A percentile compares a stretch with the other conserved stretches of the same genome.
Evolutionary conservation across 73 alveolate species (phyloP).

Genomic region (Paramecium tetraurelia): DNA sequence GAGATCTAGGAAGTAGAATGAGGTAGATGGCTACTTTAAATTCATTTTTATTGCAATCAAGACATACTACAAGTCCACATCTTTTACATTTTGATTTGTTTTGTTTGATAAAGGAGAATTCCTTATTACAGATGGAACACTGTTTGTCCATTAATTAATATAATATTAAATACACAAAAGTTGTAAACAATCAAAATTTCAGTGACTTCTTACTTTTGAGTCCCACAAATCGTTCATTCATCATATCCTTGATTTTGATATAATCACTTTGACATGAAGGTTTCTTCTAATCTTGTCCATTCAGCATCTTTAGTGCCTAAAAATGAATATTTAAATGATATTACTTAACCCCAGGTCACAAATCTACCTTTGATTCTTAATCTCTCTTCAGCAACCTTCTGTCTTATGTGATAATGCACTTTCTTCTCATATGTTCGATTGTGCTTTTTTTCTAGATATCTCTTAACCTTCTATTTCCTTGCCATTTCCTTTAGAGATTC

Average conservation of each 20-base stretch:
- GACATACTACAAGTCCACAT: neutral
- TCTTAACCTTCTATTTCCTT: conserved; percentile 51
- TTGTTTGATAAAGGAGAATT: neutral
- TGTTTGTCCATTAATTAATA: neutral
- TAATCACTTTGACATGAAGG: neutral
- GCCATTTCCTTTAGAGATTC: conserved; percentile 48
- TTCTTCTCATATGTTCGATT: conserved; percentile 58
- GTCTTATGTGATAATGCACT: conserved; percentile 56
- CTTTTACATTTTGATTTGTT: neutral
- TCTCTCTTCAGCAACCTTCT: conserved; percentile 62
- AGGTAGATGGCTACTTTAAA: neutral
- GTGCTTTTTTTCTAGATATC: conserved; percentile 52
- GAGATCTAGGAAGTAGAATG: neutral
- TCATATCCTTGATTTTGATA: neutral
- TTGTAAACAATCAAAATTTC: neutral
- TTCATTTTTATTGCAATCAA: neutral
- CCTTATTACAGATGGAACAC: neutral
- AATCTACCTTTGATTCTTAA: conserved; percentile 60
- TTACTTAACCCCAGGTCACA: conserved; percentile 42
- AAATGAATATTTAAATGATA: neutral
- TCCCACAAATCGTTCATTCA: conserved; percentile 9
- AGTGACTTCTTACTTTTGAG: neutral
- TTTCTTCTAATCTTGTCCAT: neutral
- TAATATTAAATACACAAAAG: neutral
- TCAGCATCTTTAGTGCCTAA: conserved; percentile 23